Evolutionary conservation across 2,329 filamentous ascomycete genomes (phyloP).

Genomic region (Didymella pomorum): DNA sequence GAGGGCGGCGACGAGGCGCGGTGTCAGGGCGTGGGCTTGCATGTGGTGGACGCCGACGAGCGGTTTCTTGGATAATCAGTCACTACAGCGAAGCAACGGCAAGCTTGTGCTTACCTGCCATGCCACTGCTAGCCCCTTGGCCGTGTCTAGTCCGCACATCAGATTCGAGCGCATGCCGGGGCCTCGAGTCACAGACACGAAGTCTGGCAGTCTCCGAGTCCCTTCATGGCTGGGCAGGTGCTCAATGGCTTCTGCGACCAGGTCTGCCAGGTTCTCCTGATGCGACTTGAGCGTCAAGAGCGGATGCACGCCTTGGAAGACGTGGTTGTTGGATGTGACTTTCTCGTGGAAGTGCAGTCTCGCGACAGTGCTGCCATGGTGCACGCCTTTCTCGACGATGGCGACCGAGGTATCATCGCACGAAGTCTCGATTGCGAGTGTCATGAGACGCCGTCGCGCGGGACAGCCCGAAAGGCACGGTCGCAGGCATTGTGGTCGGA

Average conservation of each 20-base stretch:
- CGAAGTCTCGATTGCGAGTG: conserved; percentile 80
- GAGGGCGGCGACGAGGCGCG: conserved; percentile 75
- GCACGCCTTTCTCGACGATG: conserved; percentile 68
- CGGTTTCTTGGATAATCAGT: conserved; percentile 62
- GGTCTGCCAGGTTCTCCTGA: conserved; percentile 70
- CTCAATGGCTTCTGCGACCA: conserved; percentile 71
- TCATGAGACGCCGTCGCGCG: conserved; percentile 46
- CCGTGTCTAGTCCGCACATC: conserved; percentile 78
- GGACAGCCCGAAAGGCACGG: neutral
- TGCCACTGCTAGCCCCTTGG: conserved; percentile 85
- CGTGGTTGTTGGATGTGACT: conserved; percentile 79
- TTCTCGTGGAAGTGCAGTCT: conserved; percentile 80
- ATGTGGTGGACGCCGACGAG: conserved; percentile 93
- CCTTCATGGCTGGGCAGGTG: conserved; percentile 56
- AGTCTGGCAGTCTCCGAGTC: conserved; percentile 67
- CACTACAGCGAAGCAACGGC: neutral
- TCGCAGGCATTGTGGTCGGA: conserved; percentile 14
- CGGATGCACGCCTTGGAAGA: conserved; percentile 81
- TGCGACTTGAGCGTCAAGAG: conserved; percentile 78
- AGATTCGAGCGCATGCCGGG: conserved; percentile 88
- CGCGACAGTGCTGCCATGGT: conserved; percentile 49
- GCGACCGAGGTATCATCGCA: conserved; percentile 96
- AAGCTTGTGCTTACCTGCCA: conserved; percentile 63
- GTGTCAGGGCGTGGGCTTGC: conserved; percentile 94
- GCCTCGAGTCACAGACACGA: conserved; percentile 88